phyloP scores from a whole-genome alignment of 106 monocot genomes.

The Acanthochlamys bracteata region DNA sequence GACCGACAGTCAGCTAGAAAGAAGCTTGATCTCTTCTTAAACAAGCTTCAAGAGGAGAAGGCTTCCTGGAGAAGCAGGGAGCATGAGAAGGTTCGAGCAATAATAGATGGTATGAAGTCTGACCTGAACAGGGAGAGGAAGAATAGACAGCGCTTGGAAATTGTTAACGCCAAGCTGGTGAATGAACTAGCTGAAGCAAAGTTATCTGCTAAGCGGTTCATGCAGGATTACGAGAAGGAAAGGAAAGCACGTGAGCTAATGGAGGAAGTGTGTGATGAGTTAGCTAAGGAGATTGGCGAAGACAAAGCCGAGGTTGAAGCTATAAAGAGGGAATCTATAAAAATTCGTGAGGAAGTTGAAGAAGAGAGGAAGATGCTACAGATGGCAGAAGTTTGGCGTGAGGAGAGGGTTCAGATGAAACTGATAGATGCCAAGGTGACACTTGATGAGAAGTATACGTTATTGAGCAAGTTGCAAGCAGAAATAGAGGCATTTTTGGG shows the following conservation, averaged over 20 bases:
- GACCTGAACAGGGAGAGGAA: constrained; percentile 75
- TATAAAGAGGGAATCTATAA: constrained; percentile 60
- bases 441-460: constrained; percentile 75
- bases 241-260: constrained; percentile 69
- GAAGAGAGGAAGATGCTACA: constrained; percentile 96
- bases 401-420: constrained; percentile 99
- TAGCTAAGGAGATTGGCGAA: constrained; percentile 86
- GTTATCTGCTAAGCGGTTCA: constrained; percentile 42
- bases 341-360: constrained; percentile 70
- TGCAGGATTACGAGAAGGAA: constrained; percentile 87
- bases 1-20: constrained; percentile 56
- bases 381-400: constrained; percentile 99
- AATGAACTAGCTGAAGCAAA: constrained; percentile 74
- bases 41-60: constrained; percentile 63
- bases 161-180: constrained; percentile 63
- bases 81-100: constrained; percentile 50
- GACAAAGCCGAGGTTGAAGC: constrained; percentile 78
- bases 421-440: constrained; percentile 83
- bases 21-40: constrained; percentile 66
- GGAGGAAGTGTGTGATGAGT: constrained; percentile 91
- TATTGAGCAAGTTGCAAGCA: constrained; percentile 47
- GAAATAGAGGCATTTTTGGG: constrained; percentile 53
- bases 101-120: constrained; percentile 66
- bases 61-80: constrained; percentile 54
- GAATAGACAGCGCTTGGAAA: constrained; percentile 45